phyloP scores from a whole-genome alignment of 345 rosid species.

The Ceriops decandra region DNA sequence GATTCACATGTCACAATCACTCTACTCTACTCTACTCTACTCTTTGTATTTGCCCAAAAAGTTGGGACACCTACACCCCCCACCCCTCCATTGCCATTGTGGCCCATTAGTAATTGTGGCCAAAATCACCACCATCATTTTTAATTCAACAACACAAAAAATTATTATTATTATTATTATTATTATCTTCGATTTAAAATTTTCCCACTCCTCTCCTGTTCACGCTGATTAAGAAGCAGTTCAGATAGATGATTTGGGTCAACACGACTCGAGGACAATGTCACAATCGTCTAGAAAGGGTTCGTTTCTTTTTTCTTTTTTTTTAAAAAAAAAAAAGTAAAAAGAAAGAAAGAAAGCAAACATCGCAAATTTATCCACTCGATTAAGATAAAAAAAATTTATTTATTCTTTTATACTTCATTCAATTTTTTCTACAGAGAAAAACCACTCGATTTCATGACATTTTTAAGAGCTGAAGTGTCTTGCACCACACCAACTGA shows the following conservation, averaged over 20 bases:
- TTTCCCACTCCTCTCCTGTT: conserved; percentile 4
- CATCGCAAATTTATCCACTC: too few species aligned
- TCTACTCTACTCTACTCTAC: too few species aligned
- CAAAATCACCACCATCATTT: not conserved
- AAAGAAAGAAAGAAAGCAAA: too few species aligned
- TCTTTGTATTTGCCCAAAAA: conserved; percentile 23
- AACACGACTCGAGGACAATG: conserved; percentile 10
- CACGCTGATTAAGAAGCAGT: conserved; percentile 23
- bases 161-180: too few species aligned
- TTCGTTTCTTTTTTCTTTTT: not conserved
- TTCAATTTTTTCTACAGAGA: too few species aligned
- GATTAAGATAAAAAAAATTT: too few species aligned
- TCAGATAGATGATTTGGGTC: conserved; percentile 22
- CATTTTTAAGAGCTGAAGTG: conserved; percentile 41
- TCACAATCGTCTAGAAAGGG: not conserved
- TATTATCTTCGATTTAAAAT: not conserved
- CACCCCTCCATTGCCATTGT: conserved; percentile 16
- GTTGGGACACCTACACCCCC: conserved; percentile 38
- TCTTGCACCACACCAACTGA: conserved; percentile 58
- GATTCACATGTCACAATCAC: conserved; percentile 23
- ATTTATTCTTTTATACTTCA: not conserved
- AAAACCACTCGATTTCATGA: conserved; percentile 24
- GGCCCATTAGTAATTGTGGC: conserved; percentile 8
- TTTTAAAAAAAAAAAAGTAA: too few species aligned
- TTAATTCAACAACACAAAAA: not conserved